These are phyloP conservation scores for Rosa multiflora DNA, from an alignment of 306 rosid genomes.

Conservation along the genomic window DNA sequence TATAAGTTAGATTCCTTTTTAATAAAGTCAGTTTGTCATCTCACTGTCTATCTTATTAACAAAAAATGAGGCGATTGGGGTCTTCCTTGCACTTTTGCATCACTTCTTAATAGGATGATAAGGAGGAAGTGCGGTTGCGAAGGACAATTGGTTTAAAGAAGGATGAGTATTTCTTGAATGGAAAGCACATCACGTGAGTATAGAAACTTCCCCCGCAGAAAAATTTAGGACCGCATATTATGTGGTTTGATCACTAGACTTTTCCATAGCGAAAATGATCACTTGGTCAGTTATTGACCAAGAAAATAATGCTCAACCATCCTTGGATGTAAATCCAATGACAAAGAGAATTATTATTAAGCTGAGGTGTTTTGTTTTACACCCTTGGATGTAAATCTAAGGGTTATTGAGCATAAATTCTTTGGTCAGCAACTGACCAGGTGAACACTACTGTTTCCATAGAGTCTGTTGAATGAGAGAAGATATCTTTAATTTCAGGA, in stretches of 20 bases:
- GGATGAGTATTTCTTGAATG: conserved; percentile 93
- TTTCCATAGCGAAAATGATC: no score
- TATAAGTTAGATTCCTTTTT: background rate
- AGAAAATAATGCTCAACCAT: no score
- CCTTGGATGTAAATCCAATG: no score
- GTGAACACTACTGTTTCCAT: no score
- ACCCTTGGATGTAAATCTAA: no score
- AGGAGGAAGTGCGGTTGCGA: conserved; percentile 96
- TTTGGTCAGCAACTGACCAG: no score
- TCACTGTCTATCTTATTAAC: background rate
- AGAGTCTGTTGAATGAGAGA: conserved; percentile 6
- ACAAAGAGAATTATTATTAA: no score
- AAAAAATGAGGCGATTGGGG: background rate
- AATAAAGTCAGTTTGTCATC: no score
- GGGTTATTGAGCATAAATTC: no score
- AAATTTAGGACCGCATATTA: background rate
- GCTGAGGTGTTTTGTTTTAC: no score
- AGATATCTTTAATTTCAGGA: conserved; percentile 47
- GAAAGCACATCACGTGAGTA: conserved; percentile 94
- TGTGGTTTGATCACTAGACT: background rate
- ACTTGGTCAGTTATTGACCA: no score
- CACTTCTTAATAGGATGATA: conserved; percentile 70
- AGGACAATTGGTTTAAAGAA: conserved; percentile 83
- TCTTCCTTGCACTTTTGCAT: background rate
- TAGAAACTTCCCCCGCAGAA: background rate